phyloP scores from a whole-genome alignment of 768 basidiomycete species.

The Suillus plorans region DNA sequence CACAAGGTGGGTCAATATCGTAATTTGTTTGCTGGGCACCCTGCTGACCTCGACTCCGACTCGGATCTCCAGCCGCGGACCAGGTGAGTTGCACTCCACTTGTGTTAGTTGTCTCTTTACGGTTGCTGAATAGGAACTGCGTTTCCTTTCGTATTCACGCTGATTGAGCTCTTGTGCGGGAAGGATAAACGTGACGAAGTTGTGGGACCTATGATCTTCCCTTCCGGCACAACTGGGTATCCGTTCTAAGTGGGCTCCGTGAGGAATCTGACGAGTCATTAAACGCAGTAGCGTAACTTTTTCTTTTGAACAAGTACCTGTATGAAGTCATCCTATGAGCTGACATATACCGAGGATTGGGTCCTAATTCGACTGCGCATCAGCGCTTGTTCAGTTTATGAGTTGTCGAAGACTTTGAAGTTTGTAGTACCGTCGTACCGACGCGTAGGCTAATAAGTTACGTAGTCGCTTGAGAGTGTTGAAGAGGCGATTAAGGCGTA shows the following conservation, averaged over 20 bases:
- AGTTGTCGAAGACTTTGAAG: neutral
- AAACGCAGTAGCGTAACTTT: neutral
- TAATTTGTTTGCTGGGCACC: neutral
- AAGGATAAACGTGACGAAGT: conserved; percentile 60
- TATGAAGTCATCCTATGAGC: neutral
- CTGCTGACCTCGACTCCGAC: neutral
- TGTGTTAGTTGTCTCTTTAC: neutral
- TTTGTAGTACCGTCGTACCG: neutral
- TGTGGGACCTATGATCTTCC: conserved; percentile 70
- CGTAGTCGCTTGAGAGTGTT: conserved; percentile 18
- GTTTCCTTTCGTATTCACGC: conserved; percentile 76
- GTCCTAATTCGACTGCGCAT: neutral
- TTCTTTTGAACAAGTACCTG: neutral
- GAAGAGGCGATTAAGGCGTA: conserved; percentile 14
- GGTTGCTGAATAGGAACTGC: conserved; percentile 51
- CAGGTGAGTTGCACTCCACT: conserved; percentile 43
- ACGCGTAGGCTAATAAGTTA: neutral
- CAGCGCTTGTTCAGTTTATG: neutral
- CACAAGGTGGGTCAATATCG: conserved; percentile 56
- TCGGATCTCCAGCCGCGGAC: conserved; percentile 57
- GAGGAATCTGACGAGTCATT: neutral
- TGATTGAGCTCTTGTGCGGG: conserved; percentile 72
- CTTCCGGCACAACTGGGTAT: conserved; percentile 44
- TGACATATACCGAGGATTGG: neutral
- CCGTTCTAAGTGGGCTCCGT: conserved; percentile 19